Conservation (phyloP, 345 rosid species). For the Viola odorata region DNA sequence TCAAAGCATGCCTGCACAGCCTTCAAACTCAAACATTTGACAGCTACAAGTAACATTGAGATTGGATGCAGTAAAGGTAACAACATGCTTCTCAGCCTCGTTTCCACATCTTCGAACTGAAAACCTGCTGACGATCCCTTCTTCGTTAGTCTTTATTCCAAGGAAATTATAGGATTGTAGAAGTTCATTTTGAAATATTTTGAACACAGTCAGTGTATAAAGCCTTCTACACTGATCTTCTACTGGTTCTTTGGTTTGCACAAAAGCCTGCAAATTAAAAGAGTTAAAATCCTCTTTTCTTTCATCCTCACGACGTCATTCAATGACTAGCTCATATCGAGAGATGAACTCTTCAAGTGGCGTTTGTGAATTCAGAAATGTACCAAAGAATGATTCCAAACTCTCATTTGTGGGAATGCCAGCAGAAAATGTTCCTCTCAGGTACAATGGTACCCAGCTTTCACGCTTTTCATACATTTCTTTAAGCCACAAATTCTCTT, state of each 20-base stretch:
- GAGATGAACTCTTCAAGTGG: constrained; percentile 55
- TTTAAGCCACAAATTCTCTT: constrained; percentile 61
- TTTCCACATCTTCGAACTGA: constrained; percentile 61
- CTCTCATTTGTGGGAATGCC: constrained; percentile 60
- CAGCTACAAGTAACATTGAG: constrained; percentile 72
- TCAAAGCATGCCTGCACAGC: constrained; percentile 76
- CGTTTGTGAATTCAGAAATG: constrained; percentile 48
- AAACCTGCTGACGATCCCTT: constrained; percentile 63
- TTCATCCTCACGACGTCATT: constrained; percentile 70
- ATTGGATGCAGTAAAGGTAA: constrained; percentile 60
- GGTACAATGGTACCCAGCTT: constrained; percentile 72
- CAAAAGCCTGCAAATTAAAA: constrained; percentile 53
- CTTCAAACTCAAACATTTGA: constrained; percentile 89
- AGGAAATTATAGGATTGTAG: constrained; percentile 56
- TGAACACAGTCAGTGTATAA: constrained; percentile 64
- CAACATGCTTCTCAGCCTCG: constrained; percentile 60
- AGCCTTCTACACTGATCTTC: constrained; percentile 83
- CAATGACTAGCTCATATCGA: constrained; percentile 59
- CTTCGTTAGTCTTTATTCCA: constrained; percentile 65
- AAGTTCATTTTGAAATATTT: constrained; percentile 75
- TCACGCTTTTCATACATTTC: constrained; percentile 63
- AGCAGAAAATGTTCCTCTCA: constrained; percentile 64
- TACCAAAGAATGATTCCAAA: constrained; percentile 55
- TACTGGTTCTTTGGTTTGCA: constrained; percentile 70
- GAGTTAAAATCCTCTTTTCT: constrained; percentile 77